phyloP scores from a whole-genome alignment of 176 grass and related monocot species.

The Chrysopogon serrulatus region DNA sequence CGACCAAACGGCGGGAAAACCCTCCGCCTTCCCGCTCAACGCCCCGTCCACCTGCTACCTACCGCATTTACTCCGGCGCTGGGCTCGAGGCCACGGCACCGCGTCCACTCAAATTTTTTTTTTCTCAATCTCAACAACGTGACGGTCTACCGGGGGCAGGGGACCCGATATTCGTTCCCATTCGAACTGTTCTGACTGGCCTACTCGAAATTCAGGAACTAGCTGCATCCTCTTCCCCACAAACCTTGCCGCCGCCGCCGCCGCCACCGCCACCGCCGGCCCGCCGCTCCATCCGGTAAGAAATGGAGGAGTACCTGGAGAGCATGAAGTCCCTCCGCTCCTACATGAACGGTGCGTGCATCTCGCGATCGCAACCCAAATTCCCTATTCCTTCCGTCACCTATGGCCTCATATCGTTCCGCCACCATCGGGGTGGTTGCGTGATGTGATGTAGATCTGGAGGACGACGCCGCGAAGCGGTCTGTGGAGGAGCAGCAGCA shows the following conservation, averaged over 20 bases:
- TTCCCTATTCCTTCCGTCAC: not conserved
- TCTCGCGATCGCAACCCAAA: not conserved
- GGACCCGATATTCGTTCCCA: too few relatives aligned
- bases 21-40: too few relatives aligned
- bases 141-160: too few relatives aligned
- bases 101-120: too few relatives aligned
- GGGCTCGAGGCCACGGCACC: too few relatives aligned
- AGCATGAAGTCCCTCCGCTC: slow-evolving; percentile 75
- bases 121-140: too few relatives aligned
- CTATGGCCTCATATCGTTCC: slow-evolving; percentile 13
- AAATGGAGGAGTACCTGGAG: slow-evolving; percentile 86
- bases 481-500: slow-evolving; percentile 87
- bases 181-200: too few relatives aligned
- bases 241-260: not conserved
- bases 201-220: not conserved
- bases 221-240: not conserved
- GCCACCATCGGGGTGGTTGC: not conserved
- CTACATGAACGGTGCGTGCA: slow-evolving; percentile 65
- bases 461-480: slow-evolving; percentile 74
- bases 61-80: too few relatives aligned
- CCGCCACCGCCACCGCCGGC: not conserved
- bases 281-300: not conserved
- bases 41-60: too few relatives aligned
- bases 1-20: too few relatives aligned
- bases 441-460: slow-evolving; percentile 47